phyloP scores from a whole-genome alignment of 805 yeast species.

The Saccharomycopsis sp. region DNA sequence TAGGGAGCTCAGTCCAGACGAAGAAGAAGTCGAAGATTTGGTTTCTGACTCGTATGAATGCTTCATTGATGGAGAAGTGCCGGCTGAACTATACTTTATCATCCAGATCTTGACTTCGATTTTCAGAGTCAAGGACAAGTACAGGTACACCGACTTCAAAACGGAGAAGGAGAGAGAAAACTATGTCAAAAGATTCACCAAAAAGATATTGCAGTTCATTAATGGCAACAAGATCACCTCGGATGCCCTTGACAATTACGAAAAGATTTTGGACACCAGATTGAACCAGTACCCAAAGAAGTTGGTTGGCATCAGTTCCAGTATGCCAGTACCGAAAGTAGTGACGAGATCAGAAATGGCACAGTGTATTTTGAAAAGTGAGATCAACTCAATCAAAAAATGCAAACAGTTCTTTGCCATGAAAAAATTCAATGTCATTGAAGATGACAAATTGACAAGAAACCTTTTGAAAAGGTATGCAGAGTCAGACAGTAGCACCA shows the following conservation, averaged over 20 bases:
- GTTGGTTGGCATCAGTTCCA: neutral
- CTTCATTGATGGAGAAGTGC: constrained; percentile 45
- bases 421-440: constrained; percentile 35
- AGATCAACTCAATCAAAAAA: constrained; percentile 39
- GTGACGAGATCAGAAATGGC: constrained; percentile 38
- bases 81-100: constrained; percentile 49
- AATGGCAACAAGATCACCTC: constrained; percentile 43
- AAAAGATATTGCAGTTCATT: constrained; percentile 53
- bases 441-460: constrained; percentile 50
- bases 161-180: constrained; percentile 22
- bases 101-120: constrained; percentile 42
- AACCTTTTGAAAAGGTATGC: constrained; percentile 40
- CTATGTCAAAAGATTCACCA: constrained; percentile 40
- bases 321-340: neutral
- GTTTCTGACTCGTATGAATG: constrained; percentile 55
- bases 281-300: constrained; percentile 40
- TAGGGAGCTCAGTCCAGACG: constrained; percentile 26
- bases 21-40: constrained; percentile 19
- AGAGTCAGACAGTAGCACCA: neutral
- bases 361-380: constrained; percentile 45
- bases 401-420: constrained; percentile 26
- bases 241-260: constrained; percentile 26
- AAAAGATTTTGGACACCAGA: constrained; percentile 29
- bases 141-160: constrained; percentile 22
- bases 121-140: constrained; percentile 24